These are phyloP conservation scores for Papilionanthe hybrid DNA, from an alignment of 116 monocot genomes.

Conservation along the genomic window DNA sequence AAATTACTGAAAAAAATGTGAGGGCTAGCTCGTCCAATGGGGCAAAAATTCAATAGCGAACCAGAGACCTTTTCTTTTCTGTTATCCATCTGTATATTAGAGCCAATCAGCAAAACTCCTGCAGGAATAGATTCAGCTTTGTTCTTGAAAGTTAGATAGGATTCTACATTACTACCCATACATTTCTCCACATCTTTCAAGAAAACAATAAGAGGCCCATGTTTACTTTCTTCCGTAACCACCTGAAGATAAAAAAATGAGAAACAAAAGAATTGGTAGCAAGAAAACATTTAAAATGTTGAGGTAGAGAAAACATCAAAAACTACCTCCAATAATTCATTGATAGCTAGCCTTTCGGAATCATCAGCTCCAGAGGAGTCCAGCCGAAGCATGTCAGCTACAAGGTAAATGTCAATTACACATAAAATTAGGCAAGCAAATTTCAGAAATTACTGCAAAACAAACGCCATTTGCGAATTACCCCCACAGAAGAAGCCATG, in stretches of 20 bases:
- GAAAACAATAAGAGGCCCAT: constrained; percentile 50
- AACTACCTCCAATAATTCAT: constrained; percentile 72
- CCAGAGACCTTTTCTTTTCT: constrained; percentile 78
- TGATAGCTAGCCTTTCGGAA: constrained; percentile 63
- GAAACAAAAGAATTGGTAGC: background rate
- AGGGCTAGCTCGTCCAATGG: background rate
- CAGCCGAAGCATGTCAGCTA: constrained; percentile 74
- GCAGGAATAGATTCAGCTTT: constrained; percentile 58
- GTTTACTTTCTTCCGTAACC: constrained; percentile 64
- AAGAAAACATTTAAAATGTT: background rate
- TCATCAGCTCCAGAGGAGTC: constrained; percentile 62
- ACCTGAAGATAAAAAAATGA: constrained; percentile 27
- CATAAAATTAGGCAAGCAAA: background rate
- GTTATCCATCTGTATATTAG: constrained; percentile 72
- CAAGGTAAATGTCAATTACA: constrained; percentile 8
- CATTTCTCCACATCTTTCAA: constrained; percentile 76
- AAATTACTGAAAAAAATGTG: background rate
- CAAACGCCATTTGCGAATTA: constrained; percentile 19
- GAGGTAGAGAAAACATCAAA: background rate
- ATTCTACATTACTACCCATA: constrained; percentile 48
- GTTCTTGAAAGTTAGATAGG: constrained; percentile 44
- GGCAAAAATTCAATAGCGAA: background rate
- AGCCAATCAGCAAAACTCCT: constrained; percentile 72
- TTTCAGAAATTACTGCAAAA: background rate
- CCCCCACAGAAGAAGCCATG: constrained; percentile 94